phyloP scores from a whole-genome alignment of 768 basidiomycete species.

The Pleurotus pulmonarius region DNA sequence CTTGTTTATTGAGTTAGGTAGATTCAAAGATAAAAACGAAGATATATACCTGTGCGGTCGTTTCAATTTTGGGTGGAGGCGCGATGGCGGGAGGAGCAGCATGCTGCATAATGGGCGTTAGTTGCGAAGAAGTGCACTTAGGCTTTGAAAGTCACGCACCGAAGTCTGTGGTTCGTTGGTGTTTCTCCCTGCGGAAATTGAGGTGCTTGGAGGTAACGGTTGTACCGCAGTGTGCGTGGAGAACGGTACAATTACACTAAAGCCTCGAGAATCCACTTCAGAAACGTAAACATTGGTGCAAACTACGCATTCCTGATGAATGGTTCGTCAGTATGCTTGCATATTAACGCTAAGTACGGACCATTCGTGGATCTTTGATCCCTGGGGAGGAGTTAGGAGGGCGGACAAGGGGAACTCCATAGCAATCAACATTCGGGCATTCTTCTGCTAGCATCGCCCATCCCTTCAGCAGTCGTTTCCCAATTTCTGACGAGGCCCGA shows the following conservation, averaged over 20 bases:
- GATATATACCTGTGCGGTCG: too few species aligned
- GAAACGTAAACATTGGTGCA: constrained; percentile 59
- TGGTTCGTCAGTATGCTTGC: constrained; percentile 21
- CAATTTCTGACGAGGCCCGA: constrained; percentile 74
- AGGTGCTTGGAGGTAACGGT: too few species aligned
- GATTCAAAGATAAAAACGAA: too few species aligned
- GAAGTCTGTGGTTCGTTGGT: too few species aligned
- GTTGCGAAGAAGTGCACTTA: too few species aligned
- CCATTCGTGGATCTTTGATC: constrained; percentile 66
- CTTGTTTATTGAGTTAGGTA: not conserved
- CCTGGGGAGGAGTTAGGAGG: constrained; percentile 57
- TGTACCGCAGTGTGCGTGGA: not conserved
- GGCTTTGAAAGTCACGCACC: too few species aligned
- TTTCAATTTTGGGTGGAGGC: too few species aligned
- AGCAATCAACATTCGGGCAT: constrained; percentile 66
- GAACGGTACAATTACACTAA: constrained; percentile 37
- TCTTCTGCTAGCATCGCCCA: constrained; percentile 92
- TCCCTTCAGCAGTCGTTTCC: constrained; percentile 69
- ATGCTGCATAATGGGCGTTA: too few species aligned
- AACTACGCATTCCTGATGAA: constrained; percentile 69
- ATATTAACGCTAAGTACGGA: constrained; percentile 21
- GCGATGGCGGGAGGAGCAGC: too few species aligned
- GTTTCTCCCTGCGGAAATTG: too few species aligned
- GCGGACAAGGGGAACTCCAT: constrained; percentile 80
- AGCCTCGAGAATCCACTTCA: constrained; percentile 48